These are phyloP conservation scores for Besnoitia besnoiti DNA, from an alignment of 169 alveolate genomes.

Conservation along the genomic window DNA sequence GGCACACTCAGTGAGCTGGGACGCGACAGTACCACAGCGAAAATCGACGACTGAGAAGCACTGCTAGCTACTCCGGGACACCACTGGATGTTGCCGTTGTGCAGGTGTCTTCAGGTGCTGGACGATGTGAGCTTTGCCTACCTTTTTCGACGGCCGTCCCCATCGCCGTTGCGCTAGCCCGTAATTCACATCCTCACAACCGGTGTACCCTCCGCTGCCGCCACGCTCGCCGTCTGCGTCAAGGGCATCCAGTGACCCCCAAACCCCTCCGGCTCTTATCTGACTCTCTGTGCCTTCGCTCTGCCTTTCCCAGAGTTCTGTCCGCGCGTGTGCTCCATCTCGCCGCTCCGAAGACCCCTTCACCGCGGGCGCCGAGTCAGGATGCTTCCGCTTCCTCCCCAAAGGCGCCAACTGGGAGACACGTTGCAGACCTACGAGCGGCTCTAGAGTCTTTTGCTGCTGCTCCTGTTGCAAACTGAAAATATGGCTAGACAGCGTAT, in stretches of 20 bases:
- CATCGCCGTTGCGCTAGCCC: not conserved
- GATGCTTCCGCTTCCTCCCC: not conserved
- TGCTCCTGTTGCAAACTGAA: constrained; percentile 30
- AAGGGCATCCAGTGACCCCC: not conserved
- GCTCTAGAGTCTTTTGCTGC: not conserved
- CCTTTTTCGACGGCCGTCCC: constrained; percentile 30
- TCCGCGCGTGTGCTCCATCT: not conserved
- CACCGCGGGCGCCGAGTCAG: too few species aligned
- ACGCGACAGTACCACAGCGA: too few species aligned
- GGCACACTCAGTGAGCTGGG: too few species aligned
- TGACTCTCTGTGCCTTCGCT: not conserved
- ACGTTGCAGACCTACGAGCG: not conserved
- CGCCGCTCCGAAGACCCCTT: not conserved
- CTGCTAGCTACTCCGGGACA: too few species aligned
- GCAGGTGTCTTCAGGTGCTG: too few species aligned
- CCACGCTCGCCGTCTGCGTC: not conserved
- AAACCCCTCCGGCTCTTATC: not conserved
- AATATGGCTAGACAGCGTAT: constrained; percentile 25
- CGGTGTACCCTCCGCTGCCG: not conserved
- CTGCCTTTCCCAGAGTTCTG: not conserved
- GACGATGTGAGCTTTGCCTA: too few species aligned
- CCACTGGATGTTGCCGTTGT: too few species aligned
- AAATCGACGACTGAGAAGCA: too few species aligned
- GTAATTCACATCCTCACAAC: not conserved
- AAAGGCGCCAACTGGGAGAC: not conserved